Evolutionary conservation across 306 rosid genomes (phyloP), one percentile per base, ranked within the genome.

Genomic region (Lagenaria siceraria): DNA sequence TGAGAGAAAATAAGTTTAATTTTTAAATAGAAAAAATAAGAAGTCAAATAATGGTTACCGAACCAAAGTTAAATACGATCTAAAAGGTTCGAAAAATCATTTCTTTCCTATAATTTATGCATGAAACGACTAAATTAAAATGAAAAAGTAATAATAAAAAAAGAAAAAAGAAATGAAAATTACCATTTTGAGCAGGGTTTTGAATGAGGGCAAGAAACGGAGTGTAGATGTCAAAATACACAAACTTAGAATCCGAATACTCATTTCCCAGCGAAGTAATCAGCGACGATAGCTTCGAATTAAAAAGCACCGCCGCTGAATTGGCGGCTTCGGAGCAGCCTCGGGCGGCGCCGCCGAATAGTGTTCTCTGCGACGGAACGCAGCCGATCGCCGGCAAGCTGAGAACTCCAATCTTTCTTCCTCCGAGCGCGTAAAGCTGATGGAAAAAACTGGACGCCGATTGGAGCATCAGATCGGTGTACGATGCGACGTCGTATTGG

Each of bases 341-440:
- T 76, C 88, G 85, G 3, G 52, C 9, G 2, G 43, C 51, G 72
- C 87, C 95, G 77, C 93, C 89, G n/a, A 13, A 60, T 4, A 87
- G 15, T 36, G 92, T 91, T 76, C 93, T 89, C 81, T 89, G 87
- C 27, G 88, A 77, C 33, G 98, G 98, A 33, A 89, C 80, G 25
- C 96, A 91, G 81, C 98, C 96, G 24, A 89, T 75, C 35, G 80
- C 53, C n/a, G 88, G 86, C 58, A 89, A 6, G 46, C 87, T 78
- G 9, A 89, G 3, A 17, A 89, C 85, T 53, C 93, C 91, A 63
- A 90, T 89, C 36, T 85, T 84, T 84, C 97, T 83, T 48, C 83
- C 98, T 82, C 98, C 96, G 17, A 79, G 33, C 48, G 60, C 87
- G 82, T 89, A 87, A 19, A 90, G 87, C 43, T 84, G 90, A 90